Percentiles rank a stretch among this genome's conserved stretches.
Evolutionary conservation across 1,284 basidiomycete genomes (phyloP).

Genomic region (Ceratobasidium sp.): DNA sequence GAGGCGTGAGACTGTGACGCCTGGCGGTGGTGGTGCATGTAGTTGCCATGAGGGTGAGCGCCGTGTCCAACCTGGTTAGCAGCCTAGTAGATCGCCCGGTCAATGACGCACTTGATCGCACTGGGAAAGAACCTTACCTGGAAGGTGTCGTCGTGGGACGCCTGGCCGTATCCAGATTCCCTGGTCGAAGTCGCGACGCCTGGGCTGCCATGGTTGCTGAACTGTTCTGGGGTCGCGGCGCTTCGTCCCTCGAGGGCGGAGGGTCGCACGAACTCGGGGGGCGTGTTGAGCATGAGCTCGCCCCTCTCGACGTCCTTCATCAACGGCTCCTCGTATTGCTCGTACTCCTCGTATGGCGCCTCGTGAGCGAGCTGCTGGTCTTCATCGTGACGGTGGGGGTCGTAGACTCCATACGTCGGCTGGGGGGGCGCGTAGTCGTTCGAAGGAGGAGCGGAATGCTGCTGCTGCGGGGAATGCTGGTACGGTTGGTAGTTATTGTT

Average conservation of each 20-base stretch:
- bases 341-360: background rate
- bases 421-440: background rate
- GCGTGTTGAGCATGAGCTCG: background rate
- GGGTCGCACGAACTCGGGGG: background rate
- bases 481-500: background rate
- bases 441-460: background rate
- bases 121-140: no score
- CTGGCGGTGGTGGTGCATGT: background rate
- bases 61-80: background rate
- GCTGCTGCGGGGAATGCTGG: background rate
- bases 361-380: background rate
- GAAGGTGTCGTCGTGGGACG: no score
- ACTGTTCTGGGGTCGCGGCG: background rate
- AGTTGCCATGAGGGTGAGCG: background rate
- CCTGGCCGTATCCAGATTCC: no score
- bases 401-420: constrained; percentile 16
- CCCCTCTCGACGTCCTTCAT: background rate
- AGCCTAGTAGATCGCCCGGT: no score
- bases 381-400: background rate
- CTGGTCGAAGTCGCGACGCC: no score
- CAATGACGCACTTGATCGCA: no score
- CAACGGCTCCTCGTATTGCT: background rate
- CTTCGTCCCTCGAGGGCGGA: background rate
- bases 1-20: no score
- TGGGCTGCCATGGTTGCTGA: background rate